phyloP scores from a whole-genome alignment of 352 stramenopile species.

The Phytophthora citrophthora region DNA sequence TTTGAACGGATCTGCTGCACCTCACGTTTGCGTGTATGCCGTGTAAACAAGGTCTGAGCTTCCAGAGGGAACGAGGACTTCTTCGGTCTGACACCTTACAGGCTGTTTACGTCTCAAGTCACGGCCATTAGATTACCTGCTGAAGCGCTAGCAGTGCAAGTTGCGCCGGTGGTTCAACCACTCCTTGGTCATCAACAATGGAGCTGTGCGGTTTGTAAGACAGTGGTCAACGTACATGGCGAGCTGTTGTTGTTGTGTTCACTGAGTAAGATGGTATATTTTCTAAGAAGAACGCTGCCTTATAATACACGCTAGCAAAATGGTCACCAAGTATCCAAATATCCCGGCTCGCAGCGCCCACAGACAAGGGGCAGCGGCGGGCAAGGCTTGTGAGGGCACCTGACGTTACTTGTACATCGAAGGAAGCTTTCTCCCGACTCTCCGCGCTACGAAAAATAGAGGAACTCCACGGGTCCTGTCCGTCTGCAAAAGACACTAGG shows the following conservation, averaged over 20 bases:
- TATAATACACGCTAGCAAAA: constrained; percentile 81
- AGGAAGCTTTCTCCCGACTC: constrained; percentile 80
- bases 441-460: constrained; percentile 54
- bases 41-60: too few species aligned
- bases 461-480: constrained; percentile 37
- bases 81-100: too few species aligned
- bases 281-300: constrained; percentile 78
- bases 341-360: constrained; percentile 36
- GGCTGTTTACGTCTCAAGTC: too few species aligned
- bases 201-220: too few species aligned
- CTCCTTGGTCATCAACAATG: too few species aligned
- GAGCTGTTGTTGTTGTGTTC: constrained; percentile 1
- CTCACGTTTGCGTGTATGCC: too few species aligned
- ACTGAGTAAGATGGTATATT: constrained; percentile 56
- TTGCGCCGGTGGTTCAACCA: too few species aligned
- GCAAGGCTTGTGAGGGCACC: constrained; percentile 56
- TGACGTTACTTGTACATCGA: constrained; percentile 79
- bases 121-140: too few species aligned
- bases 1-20: too few species aligned
- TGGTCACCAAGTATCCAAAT: constrained; percentile 63
- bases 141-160: too few species aligned
- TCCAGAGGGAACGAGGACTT: too few species aligned
- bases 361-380: constrained; percentile 34
- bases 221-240: too few species aligned
- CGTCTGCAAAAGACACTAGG: constrained; percentile 34